Evolutionary conservation across 2,329 filamentous ascomycete genomes (phyloP), one percentile per base, ranked within the genome.

Genomic region (Apiospora malaysiana): DNA sequence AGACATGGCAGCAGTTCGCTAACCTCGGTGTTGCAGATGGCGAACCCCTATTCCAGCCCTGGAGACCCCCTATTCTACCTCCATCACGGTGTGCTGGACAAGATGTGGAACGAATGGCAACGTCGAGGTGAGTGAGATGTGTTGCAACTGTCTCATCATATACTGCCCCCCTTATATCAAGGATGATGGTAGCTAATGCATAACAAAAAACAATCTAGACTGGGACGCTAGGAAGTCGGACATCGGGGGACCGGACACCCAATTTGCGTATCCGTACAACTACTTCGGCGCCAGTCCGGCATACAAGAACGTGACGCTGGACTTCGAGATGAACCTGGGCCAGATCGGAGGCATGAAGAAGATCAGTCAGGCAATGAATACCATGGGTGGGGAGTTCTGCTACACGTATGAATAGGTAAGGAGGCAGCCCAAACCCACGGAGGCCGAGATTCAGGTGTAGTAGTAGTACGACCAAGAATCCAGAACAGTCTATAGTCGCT

Each of bases 1-100:
- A 45, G 16, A 16, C 12, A 45, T 16, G 12, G 21, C 12, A 40
- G 8, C 1, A 21, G 6, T n/a, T n/a, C 18, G 56, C 56, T 63
- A n/a, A 63, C n/a, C 9, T 6, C 21, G 6, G 51, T 18, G 6
- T 68, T 76, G 72, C 74, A 63, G 78, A 68, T 78, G 59, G 68
- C 72, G 23, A 76, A 79, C 72, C 76, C 74, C 65, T 79, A 75
- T 71, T 76, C 75, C 23, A 79, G 77, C 10, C 76, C 76, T 0
- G 75, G 73, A 1, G 78, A 79, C 59, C 77, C 80, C 0, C 32
- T 83, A 25, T 83, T 82, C 70, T 82, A 77, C 76, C 21, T 81
- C 70, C 79, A 80, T 71, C 78, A 77, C 71, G 70, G 70, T 42
- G 74, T 73, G 49, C 70, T 79, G 49, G 78, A 78, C 71, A 73